phyloP scores from a whole-genome alignment of 2,329 filamentous ascomycete species.

The Stagonosporopsis chrysanthemi region DNA sequence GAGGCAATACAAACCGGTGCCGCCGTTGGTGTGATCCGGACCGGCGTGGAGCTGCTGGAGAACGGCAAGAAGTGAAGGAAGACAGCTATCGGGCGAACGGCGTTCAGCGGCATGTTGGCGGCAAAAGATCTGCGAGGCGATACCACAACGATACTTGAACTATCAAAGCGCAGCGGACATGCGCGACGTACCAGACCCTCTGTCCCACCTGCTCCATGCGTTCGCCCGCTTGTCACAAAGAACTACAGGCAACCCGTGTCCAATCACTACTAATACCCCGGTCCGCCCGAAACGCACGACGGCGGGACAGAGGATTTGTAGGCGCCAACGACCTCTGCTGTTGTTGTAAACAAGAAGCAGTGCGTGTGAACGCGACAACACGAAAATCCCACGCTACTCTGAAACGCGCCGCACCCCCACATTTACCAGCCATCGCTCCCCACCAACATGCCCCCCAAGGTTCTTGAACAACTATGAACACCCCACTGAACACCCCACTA shows the following conservation, averaged over 20 bases:
- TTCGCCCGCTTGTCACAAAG: not conserved
- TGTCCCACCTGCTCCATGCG: not conserved
- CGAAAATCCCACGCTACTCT: constrained; percentile 20
- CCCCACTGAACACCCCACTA: no score
- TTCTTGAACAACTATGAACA: constrained; percentile 11
- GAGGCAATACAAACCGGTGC: constrained; percentile 93
- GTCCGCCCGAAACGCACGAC: not conserved
- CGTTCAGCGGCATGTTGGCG: constrained; percentile 6
- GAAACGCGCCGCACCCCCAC: constrained; percentile 19
- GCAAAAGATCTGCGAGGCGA: constrained; percentile 3
- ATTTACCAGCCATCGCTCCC: constrained; percentile 20
- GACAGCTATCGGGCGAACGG: constrained; percentile 5
- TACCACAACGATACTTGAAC: constrained; percentile 9
- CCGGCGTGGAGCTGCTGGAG: constrained; percentile 75
- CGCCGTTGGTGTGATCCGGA: constrained; percentile 85
- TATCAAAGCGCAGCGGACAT: constrained; percentile 6
- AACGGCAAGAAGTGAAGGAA: constrained; percentile 36
- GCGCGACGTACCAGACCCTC: not conserved
- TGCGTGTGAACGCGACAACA: constrained; percentile 10
- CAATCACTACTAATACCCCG: not conserved
- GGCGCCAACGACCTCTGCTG: constrained; percentile 5
- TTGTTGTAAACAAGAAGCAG: constrained; percentile 18
- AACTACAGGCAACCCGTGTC: not conserved
- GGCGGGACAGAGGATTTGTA: not conserved
- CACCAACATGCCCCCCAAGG: constrained; percentile 6